Evolutionary conservation across 2,329 filamentous ascomycete species (phyloP).

Genomic region (Neonectria coccinea): DNA sequence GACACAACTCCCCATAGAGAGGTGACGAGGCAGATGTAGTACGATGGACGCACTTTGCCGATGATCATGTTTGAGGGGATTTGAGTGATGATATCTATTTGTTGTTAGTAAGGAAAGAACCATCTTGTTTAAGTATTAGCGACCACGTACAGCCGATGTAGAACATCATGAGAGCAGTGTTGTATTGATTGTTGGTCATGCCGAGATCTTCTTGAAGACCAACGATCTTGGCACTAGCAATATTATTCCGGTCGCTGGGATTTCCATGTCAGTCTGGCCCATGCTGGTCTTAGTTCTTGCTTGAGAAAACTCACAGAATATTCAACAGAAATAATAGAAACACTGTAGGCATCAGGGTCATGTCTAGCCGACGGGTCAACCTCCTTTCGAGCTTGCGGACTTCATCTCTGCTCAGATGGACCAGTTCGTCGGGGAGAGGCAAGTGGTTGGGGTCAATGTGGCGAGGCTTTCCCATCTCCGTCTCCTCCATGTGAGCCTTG

Average conservation of each 20-base stretch:
- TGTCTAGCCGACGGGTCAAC: constrained; percentile 17
- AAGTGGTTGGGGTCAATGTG: constrained; percentile 18
- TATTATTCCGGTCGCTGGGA: constrained; percentile 20
- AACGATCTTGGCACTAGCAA: constrained; percentile 23
- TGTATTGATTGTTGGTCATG: constrained; percentile 22
- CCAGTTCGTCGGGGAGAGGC: constrained; percentile 17
- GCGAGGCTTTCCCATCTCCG: constrained; percentile 17
- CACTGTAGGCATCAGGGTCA: constrained; percentile 21
- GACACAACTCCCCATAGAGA: constrained; percentile 20
- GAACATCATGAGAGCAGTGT: constrained; percentile 24
- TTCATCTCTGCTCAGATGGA: constrained; percentile 14
- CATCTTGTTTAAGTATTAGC: not conserved
- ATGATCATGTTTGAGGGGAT: constrained; percentile 25
- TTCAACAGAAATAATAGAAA: constrained; percentile 20
- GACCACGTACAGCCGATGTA: constrained; percentile 20
- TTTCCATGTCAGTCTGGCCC: not conserved
- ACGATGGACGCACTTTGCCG: constrained; percentile 24
- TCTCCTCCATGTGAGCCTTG: constrained; percentile 13
- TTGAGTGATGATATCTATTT: constrained; percentile 21
- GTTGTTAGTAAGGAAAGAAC: no score
- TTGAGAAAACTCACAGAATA: constrained; percentile 7
- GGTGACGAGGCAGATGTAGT: constrained; percentile 23
- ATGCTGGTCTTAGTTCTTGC: no score
- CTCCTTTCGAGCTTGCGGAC: constrained; percentile 8
- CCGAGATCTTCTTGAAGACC: constrained; percentile 19